These are phyloP conservation scores for Ambrosia artemisiifolia DNA, from an alignment of 129 eudicot species.

Conservation along the genomic window DNA sequence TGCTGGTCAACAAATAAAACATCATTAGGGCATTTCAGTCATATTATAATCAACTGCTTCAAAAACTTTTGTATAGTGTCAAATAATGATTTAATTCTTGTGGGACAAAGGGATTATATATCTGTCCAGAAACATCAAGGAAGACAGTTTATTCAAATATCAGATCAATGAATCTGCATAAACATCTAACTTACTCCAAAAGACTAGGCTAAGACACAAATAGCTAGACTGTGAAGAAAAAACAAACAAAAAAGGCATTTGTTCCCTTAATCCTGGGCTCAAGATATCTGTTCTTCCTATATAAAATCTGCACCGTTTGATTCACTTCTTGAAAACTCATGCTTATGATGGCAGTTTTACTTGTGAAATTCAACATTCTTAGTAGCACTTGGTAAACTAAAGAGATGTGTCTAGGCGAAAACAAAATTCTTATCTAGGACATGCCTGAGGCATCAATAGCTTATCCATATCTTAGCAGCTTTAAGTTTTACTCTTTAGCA, in stretches of 20 bases:
- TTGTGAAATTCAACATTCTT: not conserved
- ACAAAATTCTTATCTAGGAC: not conserved
- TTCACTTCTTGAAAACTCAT: not conserved
- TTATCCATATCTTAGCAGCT: conserved; percentile 2
- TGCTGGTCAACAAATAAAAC: conserved; percentile 20
- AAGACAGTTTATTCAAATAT: not conserved
- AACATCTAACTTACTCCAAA: not conserved
- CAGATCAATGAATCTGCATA: conserved; percentile 13
- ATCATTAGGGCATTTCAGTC: conserved; percentile 9
- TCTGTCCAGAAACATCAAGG: not conserved
- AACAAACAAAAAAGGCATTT: not conserved
- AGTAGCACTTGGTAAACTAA: not conserved
- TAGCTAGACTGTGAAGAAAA: not conserved
- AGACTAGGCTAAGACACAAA: not conserved
- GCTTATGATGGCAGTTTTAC: not conserved
- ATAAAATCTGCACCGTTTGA: not conserved
- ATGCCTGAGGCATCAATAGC: not conserved
- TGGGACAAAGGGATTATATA: not conserved
- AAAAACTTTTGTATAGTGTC: not conserved
- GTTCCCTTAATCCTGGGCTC: conserved; percentile 15
- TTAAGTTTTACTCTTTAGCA: not conserved
- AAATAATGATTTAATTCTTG: not conserved
- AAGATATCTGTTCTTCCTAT: not conserved
- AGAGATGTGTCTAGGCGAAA: not conserved
- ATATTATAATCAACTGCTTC: not conserved